Evolutionary conservation across 192 early-diverging fungal species (phyloP).

Genomic region (Podila verticillata): DNA sequence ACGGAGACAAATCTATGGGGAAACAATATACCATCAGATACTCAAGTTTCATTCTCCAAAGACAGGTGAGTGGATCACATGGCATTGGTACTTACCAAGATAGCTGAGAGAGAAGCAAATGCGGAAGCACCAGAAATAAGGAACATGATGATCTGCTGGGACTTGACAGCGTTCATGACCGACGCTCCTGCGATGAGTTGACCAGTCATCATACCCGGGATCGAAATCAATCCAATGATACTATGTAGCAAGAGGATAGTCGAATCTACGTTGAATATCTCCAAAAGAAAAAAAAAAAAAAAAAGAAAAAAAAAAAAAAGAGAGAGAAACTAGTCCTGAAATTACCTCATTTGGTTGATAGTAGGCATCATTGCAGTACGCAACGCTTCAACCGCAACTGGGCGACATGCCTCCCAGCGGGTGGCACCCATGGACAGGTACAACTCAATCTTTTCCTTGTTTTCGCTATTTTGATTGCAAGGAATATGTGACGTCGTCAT

Average conservation of each 20-base stretch:
- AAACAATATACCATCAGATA: too few relatives aligned
- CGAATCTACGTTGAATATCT: too few relatives aligned
- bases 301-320: too few relatives aligned
- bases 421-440: constrained; percentile 79
- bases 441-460: constrained; percentile 58
- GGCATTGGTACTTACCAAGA: constrained; percentile 38
- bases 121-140: constrained; percentile 83
- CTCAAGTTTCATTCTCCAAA: too few relatives aligned
- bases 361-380: constrained; percentile 80
- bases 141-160: constrained; percentile 89
- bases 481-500: too few relatives aligned
- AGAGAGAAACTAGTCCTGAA: too few relatives aligned
- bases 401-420: constrained; percentile 83
- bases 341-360: constrained; percentile 76
- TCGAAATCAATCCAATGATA: constrained; percentile 87
- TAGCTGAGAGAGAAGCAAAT: constrained; percentile 65
- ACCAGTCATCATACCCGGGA: constrained; percentile 91
- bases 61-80: too few relatives aligned
- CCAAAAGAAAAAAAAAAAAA: too few relatives aligned
- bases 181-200: constrained; percentile 87
- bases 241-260: constrained; percentile 21
- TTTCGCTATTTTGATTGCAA: constrained; percentile 38
- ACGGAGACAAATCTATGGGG: constrained; percentile 40
- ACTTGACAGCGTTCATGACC: constrained; percentile 80
- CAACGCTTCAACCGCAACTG: constrained; percentile 77